Base-by-base conservation (phyloP, 495 filamentous ascomycete genomes). In the Penicillium pulvis region DNA sequence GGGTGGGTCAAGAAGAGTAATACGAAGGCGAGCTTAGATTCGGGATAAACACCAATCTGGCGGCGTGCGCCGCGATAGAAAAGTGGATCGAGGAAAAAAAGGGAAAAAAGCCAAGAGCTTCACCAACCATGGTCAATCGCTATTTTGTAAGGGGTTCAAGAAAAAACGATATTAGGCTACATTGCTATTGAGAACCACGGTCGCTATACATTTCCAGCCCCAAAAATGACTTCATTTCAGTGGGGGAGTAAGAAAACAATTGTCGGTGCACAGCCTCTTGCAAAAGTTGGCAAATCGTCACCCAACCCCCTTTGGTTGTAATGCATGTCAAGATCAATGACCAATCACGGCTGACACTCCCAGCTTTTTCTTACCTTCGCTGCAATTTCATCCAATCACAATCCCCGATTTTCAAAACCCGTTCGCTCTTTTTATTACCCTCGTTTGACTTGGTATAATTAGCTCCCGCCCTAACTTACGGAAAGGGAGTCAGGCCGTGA, bases 21-120 rank as follows among this genome's bases (percentile, higher is more conserved):
- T 57, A 57, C 46, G 35, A 56, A 56, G 53, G 39, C 30, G 23
- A 42, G 17, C 3, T n/a, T 11, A 28, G 23, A 35, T 28, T 57
- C 61, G 62, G 62, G 59, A 61, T 64, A 63, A 59, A 62, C 60
- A 66, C 63, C 62, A 59, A 72, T 69, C 69, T 62, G 68, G 70
- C 70, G 70, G 66, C 56, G 57, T 66, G 66, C 65, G 61, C 71
- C 69, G 65, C 67, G 58, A 17, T 51, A 46, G 50, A 63, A 63
- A 61, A 66, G 70, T 71, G 71, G 70, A 68, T 45, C 63, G 44
- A 43, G 48, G 16, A 55, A 56, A 56, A 56, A 59, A 58, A 44
- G 53, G 26, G 39, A 23, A 44, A 53, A 39, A 30, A 46, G 33
- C 43, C 44, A 30, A 28, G 33, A 11, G 44, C 14, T n/a, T 7